Evolutionary conservation across 2,329 filamentous ascomycete genomes (phyloP).

Genomic region (Xylaria polymorpha): DNA sequence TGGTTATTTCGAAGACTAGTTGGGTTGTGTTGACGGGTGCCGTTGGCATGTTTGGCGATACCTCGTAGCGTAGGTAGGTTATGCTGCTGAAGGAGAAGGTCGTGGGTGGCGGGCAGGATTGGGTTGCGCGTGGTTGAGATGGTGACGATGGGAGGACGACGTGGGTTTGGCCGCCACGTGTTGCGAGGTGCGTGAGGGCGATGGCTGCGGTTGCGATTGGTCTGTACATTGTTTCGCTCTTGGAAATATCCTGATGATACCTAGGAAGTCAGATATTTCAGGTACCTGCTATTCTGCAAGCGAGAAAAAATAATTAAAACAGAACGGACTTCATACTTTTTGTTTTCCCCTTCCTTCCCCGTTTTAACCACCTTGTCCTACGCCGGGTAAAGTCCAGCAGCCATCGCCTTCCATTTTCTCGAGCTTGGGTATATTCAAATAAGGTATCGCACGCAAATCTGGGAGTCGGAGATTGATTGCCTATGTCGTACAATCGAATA

Average conservation of each 20-base stretch:
- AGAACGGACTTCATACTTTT: not conserved
- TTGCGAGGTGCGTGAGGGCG: not conserved
- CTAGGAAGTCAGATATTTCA: not conserved
- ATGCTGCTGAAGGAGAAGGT: conserved; percentile 24
- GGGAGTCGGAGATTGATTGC: not conserved
- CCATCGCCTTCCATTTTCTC: not conserved
- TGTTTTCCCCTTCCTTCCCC: not conserved
- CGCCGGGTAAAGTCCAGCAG: conserved; percentile 27
- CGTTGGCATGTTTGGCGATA: not conserved
- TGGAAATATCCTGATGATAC: not conserved
- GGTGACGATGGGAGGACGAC: not conserved
- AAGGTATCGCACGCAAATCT: not conserved
- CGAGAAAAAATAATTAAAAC: not conserved
- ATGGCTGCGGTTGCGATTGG: not conserved
- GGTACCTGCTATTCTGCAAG: not conserved
- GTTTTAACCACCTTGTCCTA: not conserved
- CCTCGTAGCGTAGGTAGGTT: conserved; percentile 31
- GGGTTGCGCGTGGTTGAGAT: not conserved
- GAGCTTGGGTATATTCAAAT: not conserved
- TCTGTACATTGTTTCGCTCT: conserved; percentile 13
- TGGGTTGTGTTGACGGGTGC: conserved; percentile 29
- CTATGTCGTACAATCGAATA: not conserved
- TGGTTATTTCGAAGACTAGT: conserved; percentile 30
- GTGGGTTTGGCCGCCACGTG: not conserved
- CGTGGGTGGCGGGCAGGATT: conserved; percentile 6